Evolutionary conservation across 2,329 filamentous ascomycete genomes (phyloP).

Genomic region (Thelonectria discophora): DNA sequence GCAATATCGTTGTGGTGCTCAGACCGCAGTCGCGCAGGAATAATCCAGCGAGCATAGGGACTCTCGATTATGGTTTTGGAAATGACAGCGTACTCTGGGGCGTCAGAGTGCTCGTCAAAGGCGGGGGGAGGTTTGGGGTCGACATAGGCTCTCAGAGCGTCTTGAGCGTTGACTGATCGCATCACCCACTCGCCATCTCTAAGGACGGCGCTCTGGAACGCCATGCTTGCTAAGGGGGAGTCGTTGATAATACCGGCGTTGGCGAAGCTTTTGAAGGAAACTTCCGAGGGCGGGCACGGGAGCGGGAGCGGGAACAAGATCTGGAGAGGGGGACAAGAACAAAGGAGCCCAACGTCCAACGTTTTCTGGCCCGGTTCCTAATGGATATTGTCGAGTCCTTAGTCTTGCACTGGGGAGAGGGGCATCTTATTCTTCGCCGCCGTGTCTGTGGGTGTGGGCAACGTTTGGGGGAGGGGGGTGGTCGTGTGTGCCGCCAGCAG

Average conservation of each 20-base stretch:
- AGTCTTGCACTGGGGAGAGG: conserved; percentile 7
- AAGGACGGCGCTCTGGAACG: conserved; percentile 64
- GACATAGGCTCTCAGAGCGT: conserved; percentile 52
- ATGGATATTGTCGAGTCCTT: conserved; percentile 6
- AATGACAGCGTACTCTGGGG: conserved; percentile 74
- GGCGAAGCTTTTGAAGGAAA: conserved; percentile 5
- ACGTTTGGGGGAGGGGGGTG: neutral
- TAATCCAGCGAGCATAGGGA: conserved; percentile 77
- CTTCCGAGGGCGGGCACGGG: neutral
- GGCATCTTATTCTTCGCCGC: conserved; percentile 12
- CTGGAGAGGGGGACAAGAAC: conserved; percentile 15
- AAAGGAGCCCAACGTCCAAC: conserved; percentile 1
- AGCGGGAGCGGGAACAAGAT: conserved; percentile 11
- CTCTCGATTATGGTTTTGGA: conserved; percentile 82
- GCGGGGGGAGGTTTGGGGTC: conserved; percentile 39
- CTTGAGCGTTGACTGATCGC: conserved; percentile 57
- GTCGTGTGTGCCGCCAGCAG: conserved; percentile 6
- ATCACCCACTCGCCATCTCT: conserved; percentile 66
- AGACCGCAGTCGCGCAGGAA: conserved; percentile 81
- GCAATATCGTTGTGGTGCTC: conserved; percentile 80
- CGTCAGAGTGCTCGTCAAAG: conserved; percentile 45
- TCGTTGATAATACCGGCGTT: neutral
- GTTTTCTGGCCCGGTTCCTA: neutral
- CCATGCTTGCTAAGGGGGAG: conserved; percentile 46
- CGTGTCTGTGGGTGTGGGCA: conserved; percentile 2